Percentiles rank a stretch among this genome's conserved stretches.
Evolutionary conservation across 1,139 yeast species (phyloP).

Genomic region (Geotrichum australiense): DNA sequence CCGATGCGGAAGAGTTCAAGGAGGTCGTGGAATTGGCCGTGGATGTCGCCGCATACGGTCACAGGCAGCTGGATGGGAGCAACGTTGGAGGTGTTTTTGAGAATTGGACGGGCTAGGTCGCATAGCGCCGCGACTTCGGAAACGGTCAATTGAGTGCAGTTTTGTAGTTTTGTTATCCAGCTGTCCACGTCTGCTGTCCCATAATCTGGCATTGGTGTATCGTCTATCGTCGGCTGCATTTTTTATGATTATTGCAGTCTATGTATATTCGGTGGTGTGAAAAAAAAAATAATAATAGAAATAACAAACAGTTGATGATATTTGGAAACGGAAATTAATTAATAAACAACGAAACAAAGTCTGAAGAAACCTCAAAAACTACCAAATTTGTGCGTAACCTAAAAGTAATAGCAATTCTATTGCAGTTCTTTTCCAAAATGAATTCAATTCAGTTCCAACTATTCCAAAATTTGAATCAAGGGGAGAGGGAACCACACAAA

Average conservation of each 20-base stretch:
- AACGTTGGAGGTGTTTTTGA: constrained; percentile 87
- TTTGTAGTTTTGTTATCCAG: constrained; percentile 53
- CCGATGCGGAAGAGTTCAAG: constrained; percentile 81
- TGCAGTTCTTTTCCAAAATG: too few relatives aligned
- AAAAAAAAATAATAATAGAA: not conserved
- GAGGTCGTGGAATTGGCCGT: constrained; percentile 93
- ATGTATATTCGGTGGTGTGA: too few relatives aligned
- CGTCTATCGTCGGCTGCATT: too few relatives aligned
- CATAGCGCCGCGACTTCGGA: constrained; percentile 76
- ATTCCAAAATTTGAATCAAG: too few relatives aligned
- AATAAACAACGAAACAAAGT: not conserved
- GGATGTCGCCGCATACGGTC: constrained; percentile 98
- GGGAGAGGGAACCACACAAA: too few relatives aligned
- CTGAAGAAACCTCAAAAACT: not conserved
- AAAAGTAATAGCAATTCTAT: too few relatives aligned
- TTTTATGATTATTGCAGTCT: too few relatives aligned
- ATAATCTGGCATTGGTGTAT: constrained; percentile 8
- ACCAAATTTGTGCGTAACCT: too few relatives aligned
- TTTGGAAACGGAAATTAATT: too few relatives aligned
- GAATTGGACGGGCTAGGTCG: constrained; percentile 54
- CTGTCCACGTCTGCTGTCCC: constrained; percentile 41
- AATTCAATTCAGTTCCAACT: too few relatives aligned
- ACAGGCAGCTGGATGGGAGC: constrained; percentile 95
- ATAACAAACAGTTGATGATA: not conserved
- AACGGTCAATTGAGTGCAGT: constrained; percentile 81